Evolutionary conservation across 805 yeast species (phyloP).

Genomic region (Yamadazyma philogaea): DNA sequence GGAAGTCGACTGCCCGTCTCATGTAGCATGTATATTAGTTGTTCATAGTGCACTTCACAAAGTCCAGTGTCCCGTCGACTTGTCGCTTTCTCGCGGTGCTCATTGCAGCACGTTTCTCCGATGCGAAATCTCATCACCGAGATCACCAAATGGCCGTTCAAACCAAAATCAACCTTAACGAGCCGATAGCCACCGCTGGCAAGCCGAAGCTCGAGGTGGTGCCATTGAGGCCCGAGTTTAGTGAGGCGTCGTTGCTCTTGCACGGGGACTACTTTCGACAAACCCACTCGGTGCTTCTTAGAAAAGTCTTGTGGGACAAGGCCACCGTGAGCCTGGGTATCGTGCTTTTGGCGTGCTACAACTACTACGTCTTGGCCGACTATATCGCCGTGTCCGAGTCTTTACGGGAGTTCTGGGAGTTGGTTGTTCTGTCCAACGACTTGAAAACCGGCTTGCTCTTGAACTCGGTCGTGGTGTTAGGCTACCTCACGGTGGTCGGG

Average conservation of each 20-base stretch:
- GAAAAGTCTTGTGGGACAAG: slow-evolving; percentile 45
- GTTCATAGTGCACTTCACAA: too few relatives aligned
- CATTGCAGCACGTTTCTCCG: background rate
- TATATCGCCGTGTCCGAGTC: slow-evolving; percentile 30
- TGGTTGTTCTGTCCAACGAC: slow-evolving; percentile 22
- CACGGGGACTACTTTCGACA: slow-evolving; percentile 59
- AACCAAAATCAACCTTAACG: slow-evolving; percentile 48
- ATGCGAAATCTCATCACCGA: background rate
- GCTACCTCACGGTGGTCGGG: slow-evolving; percentile 10
- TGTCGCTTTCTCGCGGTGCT: background rate
- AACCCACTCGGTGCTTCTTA: slow-evolving; percentile 47
- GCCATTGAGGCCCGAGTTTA: slow-evolving; percentile 51
- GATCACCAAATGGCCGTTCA: slow-evolving; percentile 38
- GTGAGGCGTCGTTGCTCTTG: slow-evolving; percentile 59
- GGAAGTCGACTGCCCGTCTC: too few relatives aligned
- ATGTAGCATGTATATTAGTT: too few relatives aligned
- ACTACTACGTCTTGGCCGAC: slow-evolving; percentile 26
- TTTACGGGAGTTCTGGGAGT: slow-evolving; percentile 25
- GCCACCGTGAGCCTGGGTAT: slow-evolving; percentile 21
- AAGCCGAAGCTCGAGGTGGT: slow-evolving; percentile 52
- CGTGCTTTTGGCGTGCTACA: slow-evolving; percentile 8
- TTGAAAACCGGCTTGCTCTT: slow-evolving; percentile 22
- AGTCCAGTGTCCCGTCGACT: too few relatives aligned
- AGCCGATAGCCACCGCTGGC: slow-evolving; percentile 51
- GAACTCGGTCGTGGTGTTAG: slow-evolving; percentile 30